These are phyloP conservation scores for Sisymbrium irio DNA, from an alignment of 345 rosid genomes.

Conservation along the genomic window DNA sequence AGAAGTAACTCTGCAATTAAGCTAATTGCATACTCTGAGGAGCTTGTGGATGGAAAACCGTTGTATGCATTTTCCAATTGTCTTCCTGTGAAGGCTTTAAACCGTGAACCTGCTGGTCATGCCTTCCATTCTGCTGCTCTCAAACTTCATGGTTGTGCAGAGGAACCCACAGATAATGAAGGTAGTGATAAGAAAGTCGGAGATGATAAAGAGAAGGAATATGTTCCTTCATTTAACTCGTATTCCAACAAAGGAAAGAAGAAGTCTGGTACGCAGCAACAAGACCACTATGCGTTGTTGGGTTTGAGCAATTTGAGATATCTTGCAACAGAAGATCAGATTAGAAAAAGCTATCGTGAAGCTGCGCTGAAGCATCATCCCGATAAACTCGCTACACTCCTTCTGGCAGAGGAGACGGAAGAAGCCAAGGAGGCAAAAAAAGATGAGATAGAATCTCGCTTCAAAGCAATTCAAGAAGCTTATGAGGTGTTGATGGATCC, in stretches of 20 bases:
- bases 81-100: constrained; percentile 73
- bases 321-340: constrained; percentile 99
- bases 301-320: constrained; percentile 91
- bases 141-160: constrained; percentile 70
- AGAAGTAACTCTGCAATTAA: constrained; percentile 34
- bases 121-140: constrained; percentile 84
- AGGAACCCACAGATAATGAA: constrained; percentile 43
- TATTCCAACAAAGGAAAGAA: constrained; percentile 82
- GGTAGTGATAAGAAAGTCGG: constrained; percentile 50
- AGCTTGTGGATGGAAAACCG: constrained; percentile 77
- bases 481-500: constrained; percentile 93
- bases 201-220: constrained; percentile 58
- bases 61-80: constrained; percentile 69
- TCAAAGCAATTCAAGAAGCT: constrained; percentile 90
- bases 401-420: constrained; percentile 84
- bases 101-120: constrained; percentile 92
- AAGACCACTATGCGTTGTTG: constrained; percentile 91
- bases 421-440: constrained; percentile 90
- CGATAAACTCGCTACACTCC: constrained; percentile 85
- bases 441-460: constrained; percentile 86
- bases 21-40: constrained; percentile 72
- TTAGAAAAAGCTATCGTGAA: constrained; percentile 83
- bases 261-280: constrained; percentile 70
- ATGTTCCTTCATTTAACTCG: constrained; percentile 68
- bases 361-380: constrained; percentile 95